These are phyloP conservation scores for Chiua sp. DNA, from an alignment of 1,284 basidiomycete genomes.

Conservation along the genomic window DNA sequence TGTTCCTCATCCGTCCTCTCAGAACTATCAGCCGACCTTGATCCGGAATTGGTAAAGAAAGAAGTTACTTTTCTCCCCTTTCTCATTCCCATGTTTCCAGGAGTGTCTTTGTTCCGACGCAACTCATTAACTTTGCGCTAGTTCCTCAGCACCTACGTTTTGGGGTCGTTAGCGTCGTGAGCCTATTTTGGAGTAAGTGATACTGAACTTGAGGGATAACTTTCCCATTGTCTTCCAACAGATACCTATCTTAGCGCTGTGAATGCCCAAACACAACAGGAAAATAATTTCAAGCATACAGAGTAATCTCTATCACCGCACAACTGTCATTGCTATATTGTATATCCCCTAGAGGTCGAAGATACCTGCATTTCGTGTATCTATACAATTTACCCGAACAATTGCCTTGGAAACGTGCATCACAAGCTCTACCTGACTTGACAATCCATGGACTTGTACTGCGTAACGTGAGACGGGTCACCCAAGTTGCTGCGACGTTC, in stretches of 20 bases:
- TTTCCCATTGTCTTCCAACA: conserved; percentile 22
- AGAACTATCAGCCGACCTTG: conserved; percentile 74
- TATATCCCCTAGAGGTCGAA: conserved; percentile 21
- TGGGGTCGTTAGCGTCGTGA: conserved; percentile 77
- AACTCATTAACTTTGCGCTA: conserved; percentile 82
- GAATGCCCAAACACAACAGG: conserved; percentile 38
- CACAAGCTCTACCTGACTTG: neutral
- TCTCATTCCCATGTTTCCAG: conserved; percentile 37
- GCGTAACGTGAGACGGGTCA: neutral
- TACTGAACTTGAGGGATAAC: conserved; percentile 18
- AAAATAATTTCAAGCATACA: neutral
- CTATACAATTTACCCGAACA: conserved; percentile 4
- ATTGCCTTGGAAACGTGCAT: neutral
- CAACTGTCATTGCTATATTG: neutral
- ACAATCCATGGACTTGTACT: neutral
- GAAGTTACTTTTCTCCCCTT: neutral
- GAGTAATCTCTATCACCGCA: conserved; percentile 10
- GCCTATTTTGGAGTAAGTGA: conserved; percentile 86
- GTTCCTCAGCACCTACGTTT: conserved; percentile 85
- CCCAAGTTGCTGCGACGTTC: neutral
- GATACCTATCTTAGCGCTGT: conserved; percentile 55
- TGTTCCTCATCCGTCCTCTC: neutral
- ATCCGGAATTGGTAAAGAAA: conserved; percentile 70
- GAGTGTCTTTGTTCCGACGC: conserved; percentile 81
- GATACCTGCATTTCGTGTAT: conserved; percentile 16